These are phyloP conservation scores for Chaetomium olivaceum DNA, from an alignment of 2,329 filamentous ascomycete species.

Conservation along the genomic window DNA sequence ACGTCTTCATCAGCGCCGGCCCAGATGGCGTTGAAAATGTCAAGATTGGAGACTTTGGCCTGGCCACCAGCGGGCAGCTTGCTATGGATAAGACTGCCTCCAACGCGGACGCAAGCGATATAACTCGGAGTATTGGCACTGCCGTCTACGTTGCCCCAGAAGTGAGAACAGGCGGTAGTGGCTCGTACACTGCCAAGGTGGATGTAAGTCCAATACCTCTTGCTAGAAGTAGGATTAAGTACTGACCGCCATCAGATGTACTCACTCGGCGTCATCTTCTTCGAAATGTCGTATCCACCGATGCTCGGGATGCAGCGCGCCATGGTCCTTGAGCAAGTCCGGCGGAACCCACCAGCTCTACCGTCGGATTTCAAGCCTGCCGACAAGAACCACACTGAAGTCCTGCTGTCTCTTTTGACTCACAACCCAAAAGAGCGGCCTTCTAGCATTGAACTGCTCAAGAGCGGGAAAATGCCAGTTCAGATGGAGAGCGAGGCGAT, in stretches of 20 bases:
- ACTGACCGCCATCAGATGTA: constrained; percentile 68
- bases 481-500: constrained; percentile 93
- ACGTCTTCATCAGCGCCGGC: constrained; percentile 78
- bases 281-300: constrained; percentile 85
- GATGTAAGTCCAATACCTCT: constrained; percentile 60
- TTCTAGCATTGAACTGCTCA: constrained; percentile 76
- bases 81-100: constrained; percentile 56
- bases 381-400: constrained; percentile 73
- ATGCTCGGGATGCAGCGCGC: constrained; percentile 65
- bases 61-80: constrained; percentile 86
- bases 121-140: constrained; percentile 73
- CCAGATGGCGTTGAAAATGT: constrained; percentile 80
- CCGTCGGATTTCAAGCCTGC: constrained; percentile 70
- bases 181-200: constrained; percentile 87
- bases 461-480: constrained; percentile 82
- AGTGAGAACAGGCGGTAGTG: constrained; percentile 71
- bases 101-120: constrained; percentile 56
- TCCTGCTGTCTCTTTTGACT: constrained; percentile 76
- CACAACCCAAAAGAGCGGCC: constrained; percentile 83
- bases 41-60: constrained; percentile 93
- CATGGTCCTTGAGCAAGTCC: constrained; percentile 65
- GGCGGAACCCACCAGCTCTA: constrained; percentile 66
- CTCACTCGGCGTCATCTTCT: constrained; percentile 94
- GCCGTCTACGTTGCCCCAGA: constrained; percentile 93
- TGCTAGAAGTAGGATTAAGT: background rate